Evolutionary conservation across 768 basidiomycete species (phyloP), one percentile per base, ranked within the genome.

Genomic region (Psilocybe sp.): DNA sequence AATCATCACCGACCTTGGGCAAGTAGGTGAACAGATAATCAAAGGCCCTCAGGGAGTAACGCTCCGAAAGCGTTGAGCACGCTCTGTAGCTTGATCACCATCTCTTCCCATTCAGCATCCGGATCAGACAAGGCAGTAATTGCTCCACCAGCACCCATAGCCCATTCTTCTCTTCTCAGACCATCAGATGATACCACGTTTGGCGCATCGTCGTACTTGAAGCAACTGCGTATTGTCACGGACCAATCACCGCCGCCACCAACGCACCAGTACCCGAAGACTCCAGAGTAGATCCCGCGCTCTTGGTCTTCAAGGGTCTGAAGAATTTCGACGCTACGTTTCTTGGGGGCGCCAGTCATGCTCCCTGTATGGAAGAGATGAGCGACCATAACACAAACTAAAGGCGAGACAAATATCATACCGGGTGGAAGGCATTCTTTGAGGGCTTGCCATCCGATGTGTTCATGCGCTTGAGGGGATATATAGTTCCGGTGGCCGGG

Each of bases 331-430:
- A 97, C 86, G 49, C 89, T 92, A 31, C 95, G 85, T 60, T 96
- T 87, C 71, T 98, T 98, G 0, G 95, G 95, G 0, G 95, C 95
- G 33, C 95, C 95, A 2, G 95, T 98, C 95, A 98, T 98, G 51
- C 92, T 94, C 1, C 93, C 92, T 94, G 32, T 4, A 47, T 23
- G 8, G n/a, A 4, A 40, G 31, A 40, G 7, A 35, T 34, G 14
- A 52, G 39, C 40, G 46, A 34, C 40, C 39, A 18, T 31, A 34
- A 28, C 14, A 50, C 16, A 32, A 16, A 19, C 2, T 20, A 18
- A 15, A 14, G 38, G 18, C 9, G n/a, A 48, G 40, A 48, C 15
- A 28, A 20, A 36, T 37, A 36, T 57, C 71, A 56, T 45, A 88
- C 94, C 94, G 47, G 95, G 93, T 13, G 95, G 95, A 47, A 97